phyloP scores from a whole-genome alignment of 352 stramenopile species.

The Phytopythium helicoides region DNA sequence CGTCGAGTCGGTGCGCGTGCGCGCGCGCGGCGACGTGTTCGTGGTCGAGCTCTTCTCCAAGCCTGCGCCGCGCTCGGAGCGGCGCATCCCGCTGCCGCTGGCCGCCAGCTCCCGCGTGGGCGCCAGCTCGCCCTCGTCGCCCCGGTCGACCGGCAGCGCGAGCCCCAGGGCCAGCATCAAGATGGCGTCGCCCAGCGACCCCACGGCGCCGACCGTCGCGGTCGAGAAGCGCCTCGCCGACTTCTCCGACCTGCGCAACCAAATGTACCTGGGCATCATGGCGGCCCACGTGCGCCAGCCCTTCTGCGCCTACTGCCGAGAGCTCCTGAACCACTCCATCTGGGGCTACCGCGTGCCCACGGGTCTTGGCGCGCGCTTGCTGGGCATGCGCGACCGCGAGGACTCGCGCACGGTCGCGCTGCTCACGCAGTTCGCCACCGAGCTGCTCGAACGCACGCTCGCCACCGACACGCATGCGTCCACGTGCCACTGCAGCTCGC shows the following conservation, averaged over 20 bases:
- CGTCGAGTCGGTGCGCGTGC: constrained; percentile 22
- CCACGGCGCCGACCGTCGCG: not conserved
- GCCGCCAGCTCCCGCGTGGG: constrained; percentile 1
- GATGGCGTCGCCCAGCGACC: not conserved
- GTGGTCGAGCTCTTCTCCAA: constrained; percentile 4
- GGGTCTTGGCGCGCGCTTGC: constrained; percentile 3
- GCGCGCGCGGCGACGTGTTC: not conserved
- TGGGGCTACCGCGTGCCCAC: constrained; percentile 11
- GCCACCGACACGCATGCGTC: constrained; percentile 10
- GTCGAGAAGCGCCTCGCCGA: constrained; percentile 12
- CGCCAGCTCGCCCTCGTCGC: constrained; percentile 2
- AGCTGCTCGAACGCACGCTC: constrained; percentile 24
- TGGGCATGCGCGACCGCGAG: constrained; percentile 4
- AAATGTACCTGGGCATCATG: constrained; percentile 16
- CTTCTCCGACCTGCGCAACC: constrained; percentile 18
- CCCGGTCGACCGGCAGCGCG: too few species aligned
- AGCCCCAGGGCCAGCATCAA: not conserved
- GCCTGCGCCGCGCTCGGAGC: not conserved
- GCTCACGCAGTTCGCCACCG: constrained; percentile 19
- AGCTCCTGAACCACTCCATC: constrained; percentile 20
- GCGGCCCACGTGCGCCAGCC: constrained; percentile 10
- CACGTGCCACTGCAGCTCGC: constrained; percentile 15
- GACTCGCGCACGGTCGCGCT: constrained; percentile 4
- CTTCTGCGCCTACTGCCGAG: constrained; percentile 27
- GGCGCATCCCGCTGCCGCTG: constrained; percentile 7